Evolutionary conservation across 768 basidiomycete genomes (phyloP), one percentile per base, ranked within the genome.

Genomic region (Lactarius vividus): DNA sequence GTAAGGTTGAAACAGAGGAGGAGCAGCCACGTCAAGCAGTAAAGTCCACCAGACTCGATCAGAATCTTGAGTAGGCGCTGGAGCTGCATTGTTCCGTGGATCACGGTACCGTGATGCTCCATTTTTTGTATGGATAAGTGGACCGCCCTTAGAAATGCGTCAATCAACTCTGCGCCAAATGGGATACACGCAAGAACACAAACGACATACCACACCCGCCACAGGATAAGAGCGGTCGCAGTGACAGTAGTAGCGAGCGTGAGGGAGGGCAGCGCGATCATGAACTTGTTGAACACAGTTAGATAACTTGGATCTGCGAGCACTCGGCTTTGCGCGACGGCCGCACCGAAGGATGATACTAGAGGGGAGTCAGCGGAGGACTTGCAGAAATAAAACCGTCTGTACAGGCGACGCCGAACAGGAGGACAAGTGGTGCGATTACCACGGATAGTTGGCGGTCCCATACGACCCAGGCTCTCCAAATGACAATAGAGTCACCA

Each of bases 1-100:
- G 39, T 58, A 39, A 44, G n/a, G 13, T 29, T 10, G 31, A 66
- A 53, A 31, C 65, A 58, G 49, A 66, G 65, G 10, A 66, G 13
- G 18, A 62, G 52, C 20, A 58, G 20, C 67, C 64, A 65, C 9
- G 67, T 68, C 13, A 65, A 33, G 57, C 67, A 68, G 57, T 68
- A 68, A 56, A 68, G 28, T 44, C 59, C 67, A 20, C 67, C 67
- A 9, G 67, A 68, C 57, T 68, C 64, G 60, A 68, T 68, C 53
- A 68, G 49, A 26, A 68, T 42, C 20, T 58, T 40, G 33, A 68
- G 49, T 23, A 68, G 35, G n/a, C 60, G 59, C 7, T 28, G 59
- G 31, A 65, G 66, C 1, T 23, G 67, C 4, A 28, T 53, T 26
- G 52, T 54, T 4, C 61, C 56, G 4, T 42, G 29, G 18, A 33